phyloP scores from a whole-genome alignment of 2,329 filamentous ascomycete genomes.

The Botrytis deweyae region DNA sequence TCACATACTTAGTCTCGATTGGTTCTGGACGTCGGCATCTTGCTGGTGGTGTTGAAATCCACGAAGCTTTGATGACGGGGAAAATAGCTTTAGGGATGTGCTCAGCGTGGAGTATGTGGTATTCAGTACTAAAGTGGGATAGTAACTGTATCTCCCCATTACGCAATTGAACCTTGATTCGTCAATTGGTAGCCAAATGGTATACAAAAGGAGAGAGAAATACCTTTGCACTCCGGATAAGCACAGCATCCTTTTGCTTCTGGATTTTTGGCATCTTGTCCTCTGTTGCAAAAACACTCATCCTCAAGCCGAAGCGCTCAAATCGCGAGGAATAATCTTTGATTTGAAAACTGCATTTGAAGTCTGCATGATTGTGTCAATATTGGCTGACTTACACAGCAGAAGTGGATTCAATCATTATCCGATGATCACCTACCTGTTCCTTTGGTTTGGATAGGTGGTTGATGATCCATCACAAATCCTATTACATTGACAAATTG shows the following conservation, averaged over 20 bases:
- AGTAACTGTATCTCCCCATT: slow-evolving; percentile 45
- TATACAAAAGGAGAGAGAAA: slow-evolving; percentile 25
- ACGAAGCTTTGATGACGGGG: slow-evolving; percentile 17
- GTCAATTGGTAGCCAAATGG: not conserved
- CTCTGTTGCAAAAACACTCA: slow-evolving; percentile 61
- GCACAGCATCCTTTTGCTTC: slow-evolving; percentile 61
- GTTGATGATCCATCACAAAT: slow-evolving; percentile 64
- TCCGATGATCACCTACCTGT: slow-evolving; percentile 45
- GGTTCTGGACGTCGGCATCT: slow-evolving; percentile 24
- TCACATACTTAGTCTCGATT: slow-evolving; percentile 45
- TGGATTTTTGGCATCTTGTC: slow-evolving; percentile 49
- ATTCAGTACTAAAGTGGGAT: slow-evolving; percentile 44
- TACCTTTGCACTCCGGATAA: slow-evolving; percentile 56
- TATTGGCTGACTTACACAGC: not conserved
- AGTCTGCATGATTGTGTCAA: slow-evolving; percentile 46
- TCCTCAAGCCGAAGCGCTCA: slow-evolving; percentile 42
- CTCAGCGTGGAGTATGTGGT: slow-evolving; percentile 47
- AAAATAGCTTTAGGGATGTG: slow-evolving; percentile 41
- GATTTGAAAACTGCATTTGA: slow-evolving; percentile 59
- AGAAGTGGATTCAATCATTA: not conserved
- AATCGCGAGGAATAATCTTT: slow-evolving; percentile 54
- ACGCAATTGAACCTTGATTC: slow-evolving; percentile 45
- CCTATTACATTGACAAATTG: slow-evolving; percentile 62
- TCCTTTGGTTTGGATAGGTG: slow-evolving; percentile 51
- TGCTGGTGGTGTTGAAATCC: slow-evolving; percentile 26